A percentile compares a stretch with the other conserved stretches of the same genome.
Conservation (phyloP, 129 eudicot species). For the Heracleum sosnowskyi region DNA sequence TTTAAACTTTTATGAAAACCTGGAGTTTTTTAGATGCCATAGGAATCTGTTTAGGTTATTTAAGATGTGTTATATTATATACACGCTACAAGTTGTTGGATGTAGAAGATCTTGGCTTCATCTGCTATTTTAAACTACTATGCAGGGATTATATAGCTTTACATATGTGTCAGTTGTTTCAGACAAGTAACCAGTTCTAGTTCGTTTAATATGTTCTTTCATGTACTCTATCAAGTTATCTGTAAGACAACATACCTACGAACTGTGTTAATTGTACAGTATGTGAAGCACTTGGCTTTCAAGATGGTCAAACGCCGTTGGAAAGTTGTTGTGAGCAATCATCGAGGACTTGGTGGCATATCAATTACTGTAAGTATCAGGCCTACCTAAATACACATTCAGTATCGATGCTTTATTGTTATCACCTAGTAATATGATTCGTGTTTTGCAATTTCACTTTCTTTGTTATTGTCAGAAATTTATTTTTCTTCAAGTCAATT, state of each 20-base stretch:
- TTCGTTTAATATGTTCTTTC: not conserved
- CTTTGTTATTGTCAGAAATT: not conserved
- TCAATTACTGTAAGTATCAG: conserved; percentile 61
- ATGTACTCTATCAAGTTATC: not conserved
- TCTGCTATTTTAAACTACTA: not conserved
- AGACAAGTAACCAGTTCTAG: not conserved
- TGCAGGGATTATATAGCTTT: not conserved
- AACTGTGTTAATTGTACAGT: conserved; percentile 35
- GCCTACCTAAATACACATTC: not conserved
- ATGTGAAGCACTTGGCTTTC: conserved; percentile 63
- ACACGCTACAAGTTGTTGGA: not conserved
- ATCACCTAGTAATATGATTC: not conserved
- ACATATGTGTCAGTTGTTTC: not conserved
- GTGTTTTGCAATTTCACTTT: not conserved
- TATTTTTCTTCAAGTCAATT: not conserved
- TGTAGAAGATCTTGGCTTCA: not conserved
- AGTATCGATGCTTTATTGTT: not conserved
- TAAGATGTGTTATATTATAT: not conserved
- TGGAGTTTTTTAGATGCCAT: not conserved
- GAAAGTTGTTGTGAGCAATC: conserved; percentile 90
- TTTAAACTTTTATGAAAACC: not conserved
- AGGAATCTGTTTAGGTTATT: not conserved
- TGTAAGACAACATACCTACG: conserved; percentile 2
- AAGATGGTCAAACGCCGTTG: conserved; percentile 69
- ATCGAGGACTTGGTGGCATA: conserved; percentile 96